A percentile compares a stretch with the other conserved stretches of the same genome.
phyloP scores from a whole-genome alignment of 306 rosid species.

The Hippophae rhamnoides region DNA sequence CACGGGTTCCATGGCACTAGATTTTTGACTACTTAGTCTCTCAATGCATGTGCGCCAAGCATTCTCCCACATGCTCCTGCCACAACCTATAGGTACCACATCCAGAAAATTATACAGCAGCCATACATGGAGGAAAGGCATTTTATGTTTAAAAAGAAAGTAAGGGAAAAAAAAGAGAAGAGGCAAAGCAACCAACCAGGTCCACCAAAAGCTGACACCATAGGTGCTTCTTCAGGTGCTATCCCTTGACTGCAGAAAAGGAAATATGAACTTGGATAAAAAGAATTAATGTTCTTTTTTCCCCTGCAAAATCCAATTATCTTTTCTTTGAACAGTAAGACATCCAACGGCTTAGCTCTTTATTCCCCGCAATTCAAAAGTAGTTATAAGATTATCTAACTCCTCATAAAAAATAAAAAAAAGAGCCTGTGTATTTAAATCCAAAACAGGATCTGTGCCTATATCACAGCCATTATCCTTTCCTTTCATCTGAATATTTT shows the following conservation, averaged over 20 bases:
- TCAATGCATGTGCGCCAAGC: conserved; percentile 57
- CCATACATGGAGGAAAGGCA: too few species aligned
- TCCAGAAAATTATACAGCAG: conserved; percentile 9
- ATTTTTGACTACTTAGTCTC: conserved; percentile 50
- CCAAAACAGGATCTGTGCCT: too few species aligned
- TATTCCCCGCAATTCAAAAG: too few species aligned
- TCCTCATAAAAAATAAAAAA: too few species aligned
- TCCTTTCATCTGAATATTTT: too few species aligned
- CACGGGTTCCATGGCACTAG: conserved; percentile 47
- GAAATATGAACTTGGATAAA: conserved; percentile 7
- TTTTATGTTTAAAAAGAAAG: not conserved
- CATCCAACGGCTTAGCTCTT: too few species aligned
- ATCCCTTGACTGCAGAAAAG: conserved; percentile 77
- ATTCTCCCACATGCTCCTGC: conserved; percentile 70
- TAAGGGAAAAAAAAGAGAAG: not conserved
- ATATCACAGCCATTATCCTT: too few species aligned
- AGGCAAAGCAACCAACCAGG: conserved; percentile 38
- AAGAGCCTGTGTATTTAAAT: too few species aligned
- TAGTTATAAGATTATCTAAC: too few species aligned
- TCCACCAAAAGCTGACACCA: conserved; percentile 93
- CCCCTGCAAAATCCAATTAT: too few species aligned
- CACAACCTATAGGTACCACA: conserved; percentile 49
- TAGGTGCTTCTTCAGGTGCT: conserved; percentile 80
- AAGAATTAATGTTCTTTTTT: not conserved
- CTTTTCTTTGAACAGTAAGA: too few species aligned